Conservation (phyloP, 129 eudicot species). For the Arctium minus region DNA sequence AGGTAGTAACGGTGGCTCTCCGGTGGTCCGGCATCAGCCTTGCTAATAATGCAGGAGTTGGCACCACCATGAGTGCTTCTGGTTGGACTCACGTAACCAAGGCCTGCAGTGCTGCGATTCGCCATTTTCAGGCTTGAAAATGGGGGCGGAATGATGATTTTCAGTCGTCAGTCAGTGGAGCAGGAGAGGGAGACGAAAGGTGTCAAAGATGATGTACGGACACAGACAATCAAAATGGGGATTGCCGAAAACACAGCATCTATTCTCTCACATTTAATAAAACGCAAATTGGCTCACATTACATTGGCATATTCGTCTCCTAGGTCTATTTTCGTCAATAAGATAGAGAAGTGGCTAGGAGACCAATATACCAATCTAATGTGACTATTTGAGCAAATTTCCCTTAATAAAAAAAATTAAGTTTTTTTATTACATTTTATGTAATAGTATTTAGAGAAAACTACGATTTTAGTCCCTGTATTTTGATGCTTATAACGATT, state of each 20-base stretch:
- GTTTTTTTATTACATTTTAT: too few species aligned
- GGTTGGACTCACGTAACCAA: constrained; percentile 24
- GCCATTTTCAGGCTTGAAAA: constrained; percentile 24
- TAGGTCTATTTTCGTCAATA: too few species aligned
- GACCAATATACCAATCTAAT: too few species aligned
- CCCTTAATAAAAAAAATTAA: too few species aligned
- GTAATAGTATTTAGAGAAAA: too few species aligned
- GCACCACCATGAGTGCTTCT: neutral
- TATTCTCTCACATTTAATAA: too few species aligned
- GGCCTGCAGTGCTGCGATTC: constrained; percentile 25
- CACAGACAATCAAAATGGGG: constrained; percentile 25
- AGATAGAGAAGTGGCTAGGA: too few species aligned
- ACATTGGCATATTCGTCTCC: too few species aligned
- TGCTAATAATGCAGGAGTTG: constrained; percentile 29
- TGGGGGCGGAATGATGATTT: neutral
- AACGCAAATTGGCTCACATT: too few species aligned
- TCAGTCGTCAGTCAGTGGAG: neutral
- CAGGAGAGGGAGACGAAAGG: neutral
- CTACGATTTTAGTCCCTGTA: too few species aligned
- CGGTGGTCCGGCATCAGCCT: constrained; percentile 29
- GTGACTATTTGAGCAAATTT: too few species aligned
- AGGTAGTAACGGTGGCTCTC: constrained; percentile 44
- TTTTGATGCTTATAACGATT: too few species aligned
- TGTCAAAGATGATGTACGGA: constrained; percentile 12
- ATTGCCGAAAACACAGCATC: constrained; percentile 2